These are phyloP conservation scores for Tulasnella sp. DNA, from an alignment of 768 basidiomycete genomes.

Conservation along the genomic window DNA sequence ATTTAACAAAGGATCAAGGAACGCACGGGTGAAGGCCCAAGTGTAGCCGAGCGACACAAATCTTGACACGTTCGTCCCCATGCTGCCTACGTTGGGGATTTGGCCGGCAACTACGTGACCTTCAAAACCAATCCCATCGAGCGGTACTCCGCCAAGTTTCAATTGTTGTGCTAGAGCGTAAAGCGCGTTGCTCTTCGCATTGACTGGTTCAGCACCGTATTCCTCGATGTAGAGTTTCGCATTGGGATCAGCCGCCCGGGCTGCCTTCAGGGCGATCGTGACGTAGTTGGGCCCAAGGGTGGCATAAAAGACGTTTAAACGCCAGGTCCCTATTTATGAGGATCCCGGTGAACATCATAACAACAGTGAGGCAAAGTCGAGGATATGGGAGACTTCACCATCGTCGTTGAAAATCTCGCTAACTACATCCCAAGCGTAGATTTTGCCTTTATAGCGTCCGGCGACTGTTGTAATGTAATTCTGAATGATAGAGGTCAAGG, in stretches of 20 bases:
- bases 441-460: conserved; percentile 1
- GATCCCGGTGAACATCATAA: neutral
- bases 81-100: neutral
- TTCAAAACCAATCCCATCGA: conserved; percentile 53
- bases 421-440: conserved; percentile 11
- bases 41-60: conserved; percentile 60
- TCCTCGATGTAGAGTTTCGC: conserved; percentile 22
- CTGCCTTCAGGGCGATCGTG: neutral
- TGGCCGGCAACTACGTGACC: neutral
- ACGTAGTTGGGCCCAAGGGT: conserved; percentile 40
- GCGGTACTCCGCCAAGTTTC: conserved; percentile 46
- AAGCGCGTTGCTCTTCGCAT: conserved; percentile 55
- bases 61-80: conserved; percentile 48
- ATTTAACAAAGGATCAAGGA: too few relatives aligned
- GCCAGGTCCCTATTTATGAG: conserved; percentile 41
- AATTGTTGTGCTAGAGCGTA: conserved; percentile 50
- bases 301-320: conserved; percentile 51
- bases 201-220: conserved; percentile 30
- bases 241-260: conserved; percentile 15
- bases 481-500: conserved; percentile 40
- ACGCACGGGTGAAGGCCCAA: conserved; percentile 53
- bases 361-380: neutral
- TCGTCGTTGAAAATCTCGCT: conserved; percentile 16
- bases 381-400: neutral
- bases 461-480: conserved; percentile 43